Percentiles rank a stretch among this genome's conserved stretches.
These are phyloP conservation scores for Jacaranda mimosifolia DNA, from an alignment of 257 asterid genomes.

Conservation along the genomic window DNA sequence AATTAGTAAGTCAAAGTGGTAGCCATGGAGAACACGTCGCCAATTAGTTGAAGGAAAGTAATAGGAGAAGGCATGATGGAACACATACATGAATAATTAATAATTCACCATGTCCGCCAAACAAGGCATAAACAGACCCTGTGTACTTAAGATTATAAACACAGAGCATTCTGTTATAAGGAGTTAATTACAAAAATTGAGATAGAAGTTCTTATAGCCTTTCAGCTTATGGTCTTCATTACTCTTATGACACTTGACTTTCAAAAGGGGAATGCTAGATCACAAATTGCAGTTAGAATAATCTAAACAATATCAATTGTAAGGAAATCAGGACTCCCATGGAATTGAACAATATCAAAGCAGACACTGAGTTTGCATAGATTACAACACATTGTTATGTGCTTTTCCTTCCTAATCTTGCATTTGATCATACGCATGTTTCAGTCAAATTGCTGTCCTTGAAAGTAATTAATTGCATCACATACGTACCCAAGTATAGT, in stretches of 20 bases:
- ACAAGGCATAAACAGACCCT: too few relatives aligned
- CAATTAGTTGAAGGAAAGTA: neutral
- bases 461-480: constrained; percentile 6
- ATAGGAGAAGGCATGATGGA: neutral
- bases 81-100: constrained; percentile 1
- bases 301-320: neutral
- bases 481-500: neutral
- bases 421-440: constrained; percentile 1
- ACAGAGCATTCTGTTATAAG: neutral
- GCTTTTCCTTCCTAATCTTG: constrained; percentile 18
- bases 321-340: constrained; percentile 12
- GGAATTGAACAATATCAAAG: constrained; percentile 26
- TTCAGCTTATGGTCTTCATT: constrained; percentile 1
- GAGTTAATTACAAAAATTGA: neutral
- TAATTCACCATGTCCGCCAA: neutral
- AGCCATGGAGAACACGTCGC: neutral
- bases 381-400: neutral
- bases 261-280: neutral
- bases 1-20: neutral
- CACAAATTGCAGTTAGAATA: neutral
- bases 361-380: constrained; percentile 5
- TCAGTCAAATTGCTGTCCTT: constrained; percentile 4
- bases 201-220: neutral
- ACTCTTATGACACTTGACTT: neutral
- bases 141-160: neutral